phyloP scores from a whole-genome alignment of 2,329 filamentous ascomycete genomes.

The Botrytis aclada region DNA sequence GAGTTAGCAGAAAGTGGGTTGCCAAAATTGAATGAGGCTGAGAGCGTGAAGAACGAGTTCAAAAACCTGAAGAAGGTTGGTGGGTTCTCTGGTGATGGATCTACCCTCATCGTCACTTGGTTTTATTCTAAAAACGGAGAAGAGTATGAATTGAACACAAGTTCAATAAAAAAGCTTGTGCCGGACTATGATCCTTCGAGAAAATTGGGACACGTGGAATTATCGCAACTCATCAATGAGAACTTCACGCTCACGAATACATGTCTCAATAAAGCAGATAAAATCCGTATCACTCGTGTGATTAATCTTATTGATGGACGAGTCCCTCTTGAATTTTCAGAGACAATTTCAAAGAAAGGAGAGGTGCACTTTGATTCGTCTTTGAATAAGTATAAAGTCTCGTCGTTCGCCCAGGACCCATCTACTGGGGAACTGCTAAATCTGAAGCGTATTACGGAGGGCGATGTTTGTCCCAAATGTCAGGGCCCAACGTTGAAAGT shows the following conservation, averaged over 20 bases:
- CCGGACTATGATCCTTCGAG: slow-evolving; percentile 66
- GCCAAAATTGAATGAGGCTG: background rate
- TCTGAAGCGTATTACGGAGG: slow-evolving; percentile 61
- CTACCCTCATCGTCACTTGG: slow-evolving; percentile 67
- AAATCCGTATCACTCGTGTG: background rate
- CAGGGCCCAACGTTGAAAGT: slow-evolving; percentile 57
- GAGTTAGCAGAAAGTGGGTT: slow-evolving; percentile 63
- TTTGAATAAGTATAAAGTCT: background rate
- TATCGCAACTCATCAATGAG: background rate
- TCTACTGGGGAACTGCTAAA: slow-evolving; percentile 50
- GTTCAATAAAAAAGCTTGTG: slow-evolving; percentile 63
- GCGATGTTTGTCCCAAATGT: slow-evolving; percentile 74
- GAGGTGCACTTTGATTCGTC: background rate
- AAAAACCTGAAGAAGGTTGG: slow-evolving; percentile 47
- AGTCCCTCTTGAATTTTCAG: background rate
- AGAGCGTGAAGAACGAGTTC: background rate
- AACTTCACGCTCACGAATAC: background rate
- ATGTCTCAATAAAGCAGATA: background rate
- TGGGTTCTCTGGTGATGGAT: slow-evolving; percentile 65
- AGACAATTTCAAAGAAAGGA: background rate
- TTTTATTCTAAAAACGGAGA: slow-evolving; percentile 28
- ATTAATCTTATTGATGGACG: slow-evolving; percentile 2
- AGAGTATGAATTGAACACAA: slow-evolving; percentile 48
- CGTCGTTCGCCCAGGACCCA: slow-evolving; percentile 36
- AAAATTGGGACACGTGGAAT: background rate